Base-by-base conservation (phyloP, 345 rosid genomes). In the Acer campestre region DNA sequence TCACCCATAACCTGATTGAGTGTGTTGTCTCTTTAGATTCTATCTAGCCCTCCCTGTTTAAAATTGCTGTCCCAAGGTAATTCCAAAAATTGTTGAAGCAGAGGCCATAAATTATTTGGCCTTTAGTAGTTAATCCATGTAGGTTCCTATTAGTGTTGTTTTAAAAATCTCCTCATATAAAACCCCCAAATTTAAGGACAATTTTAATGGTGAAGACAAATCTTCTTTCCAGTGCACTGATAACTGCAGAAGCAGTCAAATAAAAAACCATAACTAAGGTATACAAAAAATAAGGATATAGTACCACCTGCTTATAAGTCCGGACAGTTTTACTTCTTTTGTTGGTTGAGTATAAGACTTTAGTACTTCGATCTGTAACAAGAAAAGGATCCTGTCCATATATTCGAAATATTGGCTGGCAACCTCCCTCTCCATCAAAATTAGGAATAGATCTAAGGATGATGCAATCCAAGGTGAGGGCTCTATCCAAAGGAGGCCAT, bases 401-500 rank as follows among this genome's bases (percentile, higher is more conserved):
- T 40, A 95, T 83, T 59, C 94, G 89, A 82, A 95, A 95, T 29
- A 91, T 81, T 18, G 99, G 99, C 79, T 95, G 85, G 71, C 89
- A 95, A 13, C 99, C 98, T 74, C 93, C 97, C 68, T 87, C 87
- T 64, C 89, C 89, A 69, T 84, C 89, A 79, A 91, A 85, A 82
- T 91, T 83, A 55, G 97, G 99, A 79, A 92, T 86, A 77, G 71
- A 86, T 82, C 98, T 90, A 64, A 95, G 82, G 61, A 95, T 93
- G 78, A 93, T 78, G 67, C 99, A 93, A 79, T 95, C 99, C 93
- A 92, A 76, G 75, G 88, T 89, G 78, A 95, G 96, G 78, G 93
- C 94, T 82, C 98, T 88, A 82, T 92, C 95, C 77, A 85, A 66
- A n/a, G 97, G 97, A 80, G 99, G 99, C 99, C 99, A 95, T 77